These are phyloP conservation scores for Pythium oligandrum DNA, from an alignment of 352 stramenopile genomes.

Conservation along the genomic window DNA sequence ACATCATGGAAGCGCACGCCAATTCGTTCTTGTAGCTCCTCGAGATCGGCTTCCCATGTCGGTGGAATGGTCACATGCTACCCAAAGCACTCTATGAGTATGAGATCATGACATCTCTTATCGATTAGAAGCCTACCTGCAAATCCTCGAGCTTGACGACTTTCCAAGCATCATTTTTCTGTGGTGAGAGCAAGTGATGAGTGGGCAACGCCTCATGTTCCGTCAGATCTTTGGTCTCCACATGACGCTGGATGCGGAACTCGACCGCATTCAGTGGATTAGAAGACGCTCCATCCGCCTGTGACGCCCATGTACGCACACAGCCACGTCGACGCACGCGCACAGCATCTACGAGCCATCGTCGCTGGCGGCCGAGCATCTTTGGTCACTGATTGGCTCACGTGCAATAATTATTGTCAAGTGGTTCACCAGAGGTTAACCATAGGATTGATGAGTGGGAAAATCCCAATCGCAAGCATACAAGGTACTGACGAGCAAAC, in stretches of 20 bases:
- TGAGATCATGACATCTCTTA: background rate
- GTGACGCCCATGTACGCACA: too few species aligned
- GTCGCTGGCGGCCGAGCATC: too few species aligned
- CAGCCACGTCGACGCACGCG: too few species aligned
- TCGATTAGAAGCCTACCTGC: constrained; percentile 5
- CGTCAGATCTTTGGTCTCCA: constrained; percentile 6
- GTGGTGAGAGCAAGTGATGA: constrained; percentile 14
- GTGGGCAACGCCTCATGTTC: constrained; percentile 8
- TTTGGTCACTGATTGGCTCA: too few species aligned
- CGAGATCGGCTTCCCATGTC: constrained; percentile 41
- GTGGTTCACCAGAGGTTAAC: too few species aligned
- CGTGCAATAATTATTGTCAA: too few species aligned
- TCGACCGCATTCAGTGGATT: too few species aligned
- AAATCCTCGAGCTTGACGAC: constrained; percentile 19
- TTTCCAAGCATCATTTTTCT: constrained; percentile 23
- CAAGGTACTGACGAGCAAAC: too few species aligned
- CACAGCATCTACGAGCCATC: too few species aligned
- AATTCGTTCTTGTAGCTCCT: constrained; percentile 50
- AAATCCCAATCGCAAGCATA: too few species aligned
- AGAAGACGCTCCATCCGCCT: too few species aligned
- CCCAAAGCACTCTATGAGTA: background rate
- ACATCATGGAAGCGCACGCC: constrained; percentile 56
- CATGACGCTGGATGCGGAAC: constrained; percentile 10
- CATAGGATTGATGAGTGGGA: too few species aligned
- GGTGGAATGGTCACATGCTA: constrained; percentile 37